phyloP scores from a whole-genome alignment of 2,329 filamentous ascomycete species.

The Sphaceloma murrayae region DNA sequence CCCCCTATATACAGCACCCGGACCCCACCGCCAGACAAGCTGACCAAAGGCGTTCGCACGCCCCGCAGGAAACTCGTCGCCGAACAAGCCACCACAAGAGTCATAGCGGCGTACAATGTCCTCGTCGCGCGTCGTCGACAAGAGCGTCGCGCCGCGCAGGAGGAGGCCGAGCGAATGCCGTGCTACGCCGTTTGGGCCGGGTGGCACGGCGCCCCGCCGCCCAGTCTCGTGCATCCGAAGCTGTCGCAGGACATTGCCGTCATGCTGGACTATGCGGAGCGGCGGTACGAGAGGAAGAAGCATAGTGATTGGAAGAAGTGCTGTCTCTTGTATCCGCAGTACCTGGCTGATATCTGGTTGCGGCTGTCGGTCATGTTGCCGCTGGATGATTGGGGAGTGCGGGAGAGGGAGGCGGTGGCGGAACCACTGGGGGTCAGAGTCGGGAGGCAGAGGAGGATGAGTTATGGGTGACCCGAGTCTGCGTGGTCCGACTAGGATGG shows the following conservation, averaged over 20 bases:
- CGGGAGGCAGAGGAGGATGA: slow-evolving; percentile 10
- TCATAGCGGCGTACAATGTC: slow-evolving; percentile 5
- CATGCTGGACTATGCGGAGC: too few relatives aligned
- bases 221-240: neutral
- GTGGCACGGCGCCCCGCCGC: neutral
- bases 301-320: too few relatives aligned
- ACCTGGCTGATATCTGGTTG: too few relatives aligned
- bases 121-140: neutral
- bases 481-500: too few relatives aligned
- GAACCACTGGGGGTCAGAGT: neutral
- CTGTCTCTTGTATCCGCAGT: too few relatives aligned
- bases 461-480: neutral
- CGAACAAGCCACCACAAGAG: neutral
- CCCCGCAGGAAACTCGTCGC: neutral
- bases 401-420: neutral
- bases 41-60: too few relatives aligned
- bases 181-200: neutral
- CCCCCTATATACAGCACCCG: too few relatives aligned
- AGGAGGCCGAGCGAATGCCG: neutral
- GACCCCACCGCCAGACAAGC: too few relatives aligned
- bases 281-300: too few relatives aligned
- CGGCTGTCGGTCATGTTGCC: too few relatives aligned
- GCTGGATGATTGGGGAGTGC: neutral
- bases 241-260: too few relatives aligned
- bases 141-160: neutral